Percentiles rank a stretch among this genome's conserved stretches.
Evolutionary conservation across 2,329 filamentous ascomycete genomes (phyloP).

Genomic region (Fusarium transvaalense): DNA sequence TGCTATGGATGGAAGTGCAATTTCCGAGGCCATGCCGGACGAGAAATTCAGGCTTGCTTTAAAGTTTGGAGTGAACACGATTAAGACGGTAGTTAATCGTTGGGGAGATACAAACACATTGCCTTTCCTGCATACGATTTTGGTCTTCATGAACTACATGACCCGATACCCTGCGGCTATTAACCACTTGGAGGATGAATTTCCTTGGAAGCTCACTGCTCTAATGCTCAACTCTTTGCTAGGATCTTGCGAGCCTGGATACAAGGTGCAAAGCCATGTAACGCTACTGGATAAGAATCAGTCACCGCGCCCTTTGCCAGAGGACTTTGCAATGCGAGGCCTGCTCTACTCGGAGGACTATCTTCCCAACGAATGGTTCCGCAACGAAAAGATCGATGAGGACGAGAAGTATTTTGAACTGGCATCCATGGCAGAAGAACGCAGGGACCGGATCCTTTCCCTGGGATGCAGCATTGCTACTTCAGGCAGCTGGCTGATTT

Average conservation of each 20-base stretch:
- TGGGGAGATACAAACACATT: slow-evolving; percentile 70
- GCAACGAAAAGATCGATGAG: slow-evolving; percentile 70
- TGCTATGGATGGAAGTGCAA: slow-evolving; percentile 43
- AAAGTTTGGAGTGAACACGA: slow-evolving; percentile 59
- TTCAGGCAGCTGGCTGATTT: slow-evolving; percentile 59
- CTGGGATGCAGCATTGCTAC: slow-evolving; percentile 64
- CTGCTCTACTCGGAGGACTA: slow-evolving; percentile 71
- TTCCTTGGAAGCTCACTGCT: slow-evolving; percentile 65
- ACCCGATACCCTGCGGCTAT: slow-evolving; percentile 58
- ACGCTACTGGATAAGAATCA: slow-evolving; percentile 59
- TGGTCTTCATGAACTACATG: slow-evolving; percentile 69
- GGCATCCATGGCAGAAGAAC: slow-evolving; percentile 67
- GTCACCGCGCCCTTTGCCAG: slow-evolving; percentile 69
- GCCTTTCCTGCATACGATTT: slow-evolving; percentile 71
- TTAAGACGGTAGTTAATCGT: slow-evolving; percentile 62
- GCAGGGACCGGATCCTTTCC: slow-evolving; percentile 71
- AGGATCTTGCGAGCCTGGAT: slow-evolving; percentile 45
- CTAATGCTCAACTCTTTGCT: slow-evolving; percentile 56
- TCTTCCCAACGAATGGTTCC: slow-evolving; percentile 71
- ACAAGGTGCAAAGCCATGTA: slow-evolving; percentile 61
- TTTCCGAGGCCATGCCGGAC: slow-evolving; percentile 41
- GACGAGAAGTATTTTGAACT: slow-evolving; percentile 75
- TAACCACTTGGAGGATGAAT: slow-evolving; percentile 56
- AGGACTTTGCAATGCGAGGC: slow-evolving; percentile 76
- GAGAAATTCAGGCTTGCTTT: slow-evolving; percentile 54